Conservation (phyloP, 2,329 filamentous ascomycete genomes). For the Penicillium sp. region DNA sequence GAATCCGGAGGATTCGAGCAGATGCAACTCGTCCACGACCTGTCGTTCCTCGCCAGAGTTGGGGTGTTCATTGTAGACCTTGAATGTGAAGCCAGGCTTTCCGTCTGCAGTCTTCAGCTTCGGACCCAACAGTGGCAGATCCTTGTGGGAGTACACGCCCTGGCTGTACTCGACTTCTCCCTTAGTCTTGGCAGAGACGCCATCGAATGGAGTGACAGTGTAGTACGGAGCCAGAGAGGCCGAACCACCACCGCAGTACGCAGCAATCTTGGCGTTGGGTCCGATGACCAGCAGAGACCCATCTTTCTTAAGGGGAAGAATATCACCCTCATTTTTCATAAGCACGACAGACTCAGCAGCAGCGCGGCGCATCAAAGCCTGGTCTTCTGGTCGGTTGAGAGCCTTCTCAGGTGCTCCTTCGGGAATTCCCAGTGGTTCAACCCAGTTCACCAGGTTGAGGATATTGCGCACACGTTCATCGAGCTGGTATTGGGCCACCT, state of each 20-base stretch:
- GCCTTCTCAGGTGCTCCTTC: slow-evolving; percentile 55
- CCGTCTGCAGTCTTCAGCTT: slow-evolving; percentile 54
- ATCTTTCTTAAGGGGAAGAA: slow-evolving; percentile 56
- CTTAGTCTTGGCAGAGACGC: slow-evolving; percentile 38
- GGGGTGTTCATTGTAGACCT: slow-evolving; percentile 60
- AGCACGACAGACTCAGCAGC: slow-evolving; percentile 70
- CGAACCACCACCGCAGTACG: slow-evolving; percentile 62
- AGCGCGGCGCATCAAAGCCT: slow-evolving; percentile 62
- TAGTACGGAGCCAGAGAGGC: slow-evolving; percentile 53
- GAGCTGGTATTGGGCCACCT: slow-evolving; percentile 55
- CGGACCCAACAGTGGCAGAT: slow-evolving; percentile 58
- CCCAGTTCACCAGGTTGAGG: slow-evolving; percentile 59
- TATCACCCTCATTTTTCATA: slow-evolving; percentile 65
- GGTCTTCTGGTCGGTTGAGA: slow-evolving; percentile 60
- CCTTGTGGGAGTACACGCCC: slow-evolving; percentile 64
- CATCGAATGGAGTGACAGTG: slow-evolving; percentile 45
- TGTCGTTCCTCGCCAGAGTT: slow-evolving; percentile 45
- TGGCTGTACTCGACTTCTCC: slow-evolving; percentile 52
- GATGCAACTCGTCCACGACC: slow-evolving; percentile 51
- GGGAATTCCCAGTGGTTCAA: slow-evolving; percentile 53
- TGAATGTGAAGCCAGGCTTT: slow-evolving; percentile 60
- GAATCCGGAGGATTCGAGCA: slow-evolving; percentile 46
- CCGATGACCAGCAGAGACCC: slow-evolving; percentile 54
- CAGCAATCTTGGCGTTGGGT: slow-evolving; percentile 50
- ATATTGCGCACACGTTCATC: slow-evolving; percentile 59